A percentile compares a stretch with the other conserved stretches of the same genome.
phyloP scores from a whole-genome alignment of 176 grass and related monocot genomes.

The Lolium rigidum region DNA sequence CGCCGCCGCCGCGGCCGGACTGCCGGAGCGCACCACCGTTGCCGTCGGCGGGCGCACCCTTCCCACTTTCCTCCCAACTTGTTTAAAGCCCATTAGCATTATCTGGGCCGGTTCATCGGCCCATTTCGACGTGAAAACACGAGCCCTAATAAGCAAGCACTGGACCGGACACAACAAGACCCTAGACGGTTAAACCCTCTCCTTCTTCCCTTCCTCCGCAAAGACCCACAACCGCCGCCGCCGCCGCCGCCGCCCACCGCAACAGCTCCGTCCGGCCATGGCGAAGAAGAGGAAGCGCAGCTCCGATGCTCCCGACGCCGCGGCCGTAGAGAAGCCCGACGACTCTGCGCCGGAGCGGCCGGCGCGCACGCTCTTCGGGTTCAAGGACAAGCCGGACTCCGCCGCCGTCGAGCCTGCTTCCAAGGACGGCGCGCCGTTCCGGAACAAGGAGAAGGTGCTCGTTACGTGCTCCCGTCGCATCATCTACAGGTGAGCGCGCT shows the following conservation, averaged over 20 bases:
- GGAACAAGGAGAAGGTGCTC: constrained; percentile 93
- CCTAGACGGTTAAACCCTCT: constrained; percentile 45
- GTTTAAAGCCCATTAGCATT: not conserved
- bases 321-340: constrained; percentile 42
- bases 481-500: constrained; percentile 59
- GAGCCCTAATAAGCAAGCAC: not conserved
- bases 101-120: not conserved
- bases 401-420: constrained; percentile 11
- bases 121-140: not conserved
- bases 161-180: not conserved
- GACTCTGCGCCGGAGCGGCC: constrained; percentile 54
- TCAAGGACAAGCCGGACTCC: constrained; percentile 54
- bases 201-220: not conserved
- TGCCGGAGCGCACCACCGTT: not conserved
- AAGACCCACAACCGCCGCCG: not conserved
- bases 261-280: constrained; percentile 38
- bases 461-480: constrained; percentile 92
- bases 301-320: not conserved
- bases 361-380: constrained; percentile 72
- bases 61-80: not conserved
- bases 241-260: not conserved
- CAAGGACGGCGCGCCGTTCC: constrained; percentile 43
- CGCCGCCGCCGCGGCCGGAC: constrained; percentile 1
- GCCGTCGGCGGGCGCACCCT: not conserved
- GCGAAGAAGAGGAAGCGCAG: constrained; percentile 83